Evolutionary conservation across 2,329 filamentous ascomycete genomes (phyloP).

Genomic region (Blastomyces percursus): DNA sequence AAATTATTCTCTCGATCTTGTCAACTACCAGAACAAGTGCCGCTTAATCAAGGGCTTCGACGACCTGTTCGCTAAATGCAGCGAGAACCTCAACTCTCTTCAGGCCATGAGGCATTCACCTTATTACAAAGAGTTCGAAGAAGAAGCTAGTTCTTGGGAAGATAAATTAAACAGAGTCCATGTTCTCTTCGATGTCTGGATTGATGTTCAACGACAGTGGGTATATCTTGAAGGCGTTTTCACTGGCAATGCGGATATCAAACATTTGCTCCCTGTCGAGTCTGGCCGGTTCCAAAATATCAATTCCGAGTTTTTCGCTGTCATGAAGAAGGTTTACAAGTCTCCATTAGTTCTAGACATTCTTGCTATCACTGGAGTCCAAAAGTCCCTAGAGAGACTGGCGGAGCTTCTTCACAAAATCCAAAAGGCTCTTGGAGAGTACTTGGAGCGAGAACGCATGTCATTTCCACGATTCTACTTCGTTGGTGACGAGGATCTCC

Average conservation of each 20-base stretch:
- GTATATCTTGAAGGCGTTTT: conserved; percentile 99
- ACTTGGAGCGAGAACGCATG: conserved; percentile 92
- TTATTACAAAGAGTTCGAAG: conserved; percentile 98
- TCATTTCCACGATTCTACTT: conserved; percentile 99
- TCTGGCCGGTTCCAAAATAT: conserved; percentile 98
- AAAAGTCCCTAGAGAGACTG: conserved; percentile 88
- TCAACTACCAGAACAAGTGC: conserved; percentile 97
- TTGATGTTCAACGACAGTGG: conserved; percentile 99
- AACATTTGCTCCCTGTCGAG: conserved; percentile 90
- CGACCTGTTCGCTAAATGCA: conserved; percentile 95
- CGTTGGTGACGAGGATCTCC: conserved; percentile 92
- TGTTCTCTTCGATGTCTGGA: conserved; percentile 98
- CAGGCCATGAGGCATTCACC: conserved; percentile 99
- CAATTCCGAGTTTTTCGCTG: conserved; percentile 96
- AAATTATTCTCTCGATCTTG: conserved; percentile 84
- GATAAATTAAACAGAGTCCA: conserved; percentile 96
- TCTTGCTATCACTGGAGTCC: conserved; percentile 86
- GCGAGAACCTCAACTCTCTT: conserved; percentile 91
- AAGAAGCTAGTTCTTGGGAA: conserved; percentile 93
- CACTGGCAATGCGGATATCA: conserved; percentile 97
- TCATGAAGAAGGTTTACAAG: conserved; percentile 99
- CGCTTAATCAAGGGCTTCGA: conserved; percentile 96
- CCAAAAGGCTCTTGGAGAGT: conserved; percentile 95
- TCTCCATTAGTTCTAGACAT: conserved; percentile 93
- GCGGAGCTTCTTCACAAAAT: conserved; percentile 99